Evolutionary conservation across 805 yeast genomes (phyloP).

Genomic region (Isabelozyma gotoi): DNA sequence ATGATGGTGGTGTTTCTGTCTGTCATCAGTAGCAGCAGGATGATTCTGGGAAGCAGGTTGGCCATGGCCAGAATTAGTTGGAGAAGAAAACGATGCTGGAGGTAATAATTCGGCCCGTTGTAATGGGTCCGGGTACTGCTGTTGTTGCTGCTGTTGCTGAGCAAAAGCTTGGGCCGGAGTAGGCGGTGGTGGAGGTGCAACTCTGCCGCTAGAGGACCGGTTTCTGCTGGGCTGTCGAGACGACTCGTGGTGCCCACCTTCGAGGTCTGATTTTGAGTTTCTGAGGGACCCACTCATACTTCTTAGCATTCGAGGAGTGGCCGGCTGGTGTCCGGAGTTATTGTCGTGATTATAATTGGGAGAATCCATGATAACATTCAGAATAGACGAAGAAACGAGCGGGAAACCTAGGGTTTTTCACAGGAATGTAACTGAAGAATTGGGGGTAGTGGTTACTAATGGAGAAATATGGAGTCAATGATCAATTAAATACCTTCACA

Average conservation of each 20-base stretch:
- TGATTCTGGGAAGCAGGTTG: not conserved
- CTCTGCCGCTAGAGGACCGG: conserved; percentile 4
- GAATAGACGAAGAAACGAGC: not conserved
- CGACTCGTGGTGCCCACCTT: conserved; percentile 1
- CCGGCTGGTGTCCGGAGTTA: conserved; percentile 41
- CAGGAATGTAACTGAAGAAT: not conserved
- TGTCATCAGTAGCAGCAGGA: not conserved
- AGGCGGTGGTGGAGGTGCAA: conserved; percentile 3
- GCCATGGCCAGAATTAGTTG: not conserved
- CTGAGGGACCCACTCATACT: conserved; percentile 44
- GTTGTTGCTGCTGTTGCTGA: conserved; percentile 4
- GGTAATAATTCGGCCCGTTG: conserved; percentile 24
- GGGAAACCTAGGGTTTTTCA: not conserved
- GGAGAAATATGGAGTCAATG: too few species aligned
- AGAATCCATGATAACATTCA: not conserved
- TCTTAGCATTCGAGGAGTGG: conserved; percentile 70
- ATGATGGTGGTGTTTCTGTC: conserved; percentile 2
- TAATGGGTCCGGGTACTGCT: not conserved
- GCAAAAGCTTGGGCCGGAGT: conserved; percentile 1
- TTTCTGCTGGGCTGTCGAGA: conserved; percentile 6
- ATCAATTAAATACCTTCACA: too few species aligned
- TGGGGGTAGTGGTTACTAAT: not conserved
- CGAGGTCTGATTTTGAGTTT: conserved; percentile 9
- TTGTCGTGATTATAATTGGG: not conserved
- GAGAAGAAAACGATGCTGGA: conserved; percentile 27